Conservation (phyloP, 2,329 filamentous ascomycete genomes). For the Beauveria rudraprayagi region DNA sequence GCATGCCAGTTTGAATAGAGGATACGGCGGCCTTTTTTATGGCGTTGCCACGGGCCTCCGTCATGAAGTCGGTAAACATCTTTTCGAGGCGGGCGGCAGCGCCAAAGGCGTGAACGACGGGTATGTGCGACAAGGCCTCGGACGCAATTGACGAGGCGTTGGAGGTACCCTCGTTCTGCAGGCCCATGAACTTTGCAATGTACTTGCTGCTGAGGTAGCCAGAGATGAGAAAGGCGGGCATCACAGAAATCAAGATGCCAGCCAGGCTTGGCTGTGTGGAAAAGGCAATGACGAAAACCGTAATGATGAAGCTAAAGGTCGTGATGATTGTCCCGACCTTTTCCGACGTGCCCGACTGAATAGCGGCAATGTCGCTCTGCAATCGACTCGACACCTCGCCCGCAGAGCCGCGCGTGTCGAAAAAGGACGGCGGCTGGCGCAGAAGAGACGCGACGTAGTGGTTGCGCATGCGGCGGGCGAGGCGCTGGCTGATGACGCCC, state of each 20-base stretch:
- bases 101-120: conserved; percentile 47
- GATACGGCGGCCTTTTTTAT: conserved; percentile 47
- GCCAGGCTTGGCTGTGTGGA: conserved; percentile 49
- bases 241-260: conserved; percentile 46
- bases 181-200: conserved; percentile 35
- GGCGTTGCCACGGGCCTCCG: conserved; percentile 36
- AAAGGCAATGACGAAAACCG: conserved; percentile 53
- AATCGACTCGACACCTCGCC: conserved; percentile 49
- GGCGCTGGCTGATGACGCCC: conserved; percentile 49
- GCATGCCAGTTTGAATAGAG: conserved; percentile 47
- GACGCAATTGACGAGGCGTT: conserved; percentile 46
- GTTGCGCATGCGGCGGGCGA: conserved; percentile 50
- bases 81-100: conserved; percentile 43
- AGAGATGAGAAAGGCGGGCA: conserved; percentile 48
- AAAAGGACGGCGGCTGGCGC: conserved; percentile 49
- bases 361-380: conserved; percentile 49
- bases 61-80: conserved; percentile 36
- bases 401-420: conserved; percentile 46
- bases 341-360: conserved; percentile 53
- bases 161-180: conserved; percentile 37
- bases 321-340: conserved; percentile 53
- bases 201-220: conserved; percentile 42
- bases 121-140: conserved; percentile 43
- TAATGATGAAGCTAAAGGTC: conserved; percentile 51
- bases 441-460: conserved; percentile 46